Conservation (phyloP, 352 stramenopile species). For the Phytophthora pisi region DNA sequence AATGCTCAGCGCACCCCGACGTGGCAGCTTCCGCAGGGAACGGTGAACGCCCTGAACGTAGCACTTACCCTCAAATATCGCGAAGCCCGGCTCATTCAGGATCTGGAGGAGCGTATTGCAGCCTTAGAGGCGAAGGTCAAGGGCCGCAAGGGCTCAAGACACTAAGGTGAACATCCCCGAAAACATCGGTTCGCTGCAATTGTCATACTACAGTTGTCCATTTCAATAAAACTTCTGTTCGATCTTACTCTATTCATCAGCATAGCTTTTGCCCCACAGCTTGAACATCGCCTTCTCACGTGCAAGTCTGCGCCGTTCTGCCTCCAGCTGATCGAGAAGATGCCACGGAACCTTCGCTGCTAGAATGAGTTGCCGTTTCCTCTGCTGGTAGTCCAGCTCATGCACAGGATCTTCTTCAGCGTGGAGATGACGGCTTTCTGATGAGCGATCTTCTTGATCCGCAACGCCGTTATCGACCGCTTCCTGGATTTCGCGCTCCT, state of each 20-base stretch:
- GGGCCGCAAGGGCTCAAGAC: conserved; percentile 31
- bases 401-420: conserved; percentile 13
- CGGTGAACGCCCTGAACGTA: conserved; percentile 56
- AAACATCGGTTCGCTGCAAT: background rate
- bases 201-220: conserved; percentile 5
- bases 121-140: conserved; percentile 40
- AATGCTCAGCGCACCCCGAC: conserved; percentile 61
- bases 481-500: background rate
- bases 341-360: conserved; percentile 72
- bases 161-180: conserved; percentile 23
- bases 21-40: conserved; percentile 68
- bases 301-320: conserved; percentile 49
- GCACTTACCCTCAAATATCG: conserved; percentile 47
- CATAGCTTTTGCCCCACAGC: conserved; percentile 47
- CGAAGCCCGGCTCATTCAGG: conserved; percentile 49
- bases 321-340: conserved; percentile 66
- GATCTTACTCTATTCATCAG: conserved; percentile 14
- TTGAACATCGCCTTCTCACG: conserved; percentile 71
- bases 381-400: conserved; percentile 34
- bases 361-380: conserved; percentile 37
- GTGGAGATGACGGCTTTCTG: background rate
- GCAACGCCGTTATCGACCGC: background rate
- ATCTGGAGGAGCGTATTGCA: conserved; percentile 44
- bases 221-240: background rate
- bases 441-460: conserved; percentile 7